Evolutionary conservation across 495 filamentous ascomycete species (phyloP).

Genomic region (Neurospora africana): DNA sequence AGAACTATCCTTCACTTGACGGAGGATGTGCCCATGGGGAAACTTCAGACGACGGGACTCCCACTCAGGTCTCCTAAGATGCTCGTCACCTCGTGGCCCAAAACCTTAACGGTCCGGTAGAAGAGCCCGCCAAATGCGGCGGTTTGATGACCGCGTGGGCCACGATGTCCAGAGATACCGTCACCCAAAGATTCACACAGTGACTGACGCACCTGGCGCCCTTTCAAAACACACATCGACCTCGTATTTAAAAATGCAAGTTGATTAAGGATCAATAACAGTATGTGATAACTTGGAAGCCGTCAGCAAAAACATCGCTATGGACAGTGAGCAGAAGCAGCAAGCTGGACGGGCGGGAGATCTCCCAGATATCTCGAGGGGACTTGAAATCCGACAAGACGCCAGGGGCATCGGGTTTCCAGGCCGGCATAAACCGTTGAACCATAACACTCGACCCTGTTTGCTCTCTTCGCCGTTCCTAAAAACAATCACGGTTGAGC

Average conservation of each 20-base stretch:
- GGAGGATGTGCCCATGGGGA: neutral
- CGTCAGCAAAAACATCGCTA: neutral
- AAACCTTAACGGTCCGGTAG: neutral
- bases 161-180: neutral
- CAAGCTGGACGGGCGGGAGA: neutral
- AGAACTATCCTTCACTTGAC: neutral
- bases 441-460: neutral
- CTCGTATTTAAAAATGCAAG: neutral
- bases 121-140: neutral
- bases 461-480: neutral
- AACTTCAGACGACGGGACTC: neutral
- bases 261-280: neutral
- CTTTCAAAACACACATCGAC: neutral
- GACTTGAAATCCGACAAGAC: neutral
- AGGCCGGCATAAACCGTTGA: neutral
- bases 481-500: neutral
- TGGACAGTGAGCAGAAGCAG: neutral
- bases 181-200: neutral
- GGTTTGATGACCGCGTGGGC: neutral
- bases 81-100: neutral
- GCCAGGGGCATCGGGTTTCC: neutral
- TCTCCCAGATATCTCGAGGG: neutral
- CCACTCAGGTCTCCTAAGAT: neutral
- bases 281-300: neutral
- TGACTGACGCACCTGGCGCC: neutral